Evolutionary conservation across 2,329 filamentous ascomycete genomes (phyloP), one percentile per base, ranked within the genome.

Genomic region (Pseudogymnoascus sp.): DNA sequence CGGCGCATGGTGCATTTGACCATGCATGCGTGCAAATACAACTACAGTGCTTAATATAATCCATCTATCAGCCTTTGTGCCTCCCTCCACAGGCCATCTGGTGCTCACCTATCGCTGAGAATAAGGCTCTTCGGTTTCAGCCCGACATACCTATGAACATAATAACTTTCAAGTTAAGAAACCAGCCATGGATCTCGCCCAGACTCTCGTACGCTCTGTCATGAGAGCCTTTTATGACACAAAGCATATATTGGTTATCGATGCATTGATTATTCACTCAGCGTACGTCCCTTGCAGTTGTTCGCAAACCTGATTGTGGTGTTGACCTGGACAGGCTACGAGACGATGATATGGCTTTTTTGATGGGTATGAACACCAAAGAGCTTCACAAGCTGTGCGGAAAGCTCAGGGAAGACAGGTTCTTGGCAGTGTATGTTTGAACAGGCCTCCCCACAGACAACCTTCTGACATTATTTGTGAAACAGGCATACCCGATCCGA

Each of bases 361-460:
- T 97, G 23, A 88, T 97, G 76, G 88, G 88, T 65, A 92, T 95
- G 77, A 93, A 96, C 73, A 87, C 87, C 41, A 97, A 99, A 73
- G 90, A 95, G 70, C 82, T 97, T 45, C 91, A 94, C 73, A 95
- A 93, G 74, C 84, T 96, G 30, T 93, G 91, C 74, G 92, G 89
- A 64, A 89, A 86, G 69, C 82, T 99, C 60, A 86, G 86, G 68
- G 92, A 96, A 73, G 91, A 95, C 72, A 88, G 93, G 61, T 86
- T 99, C 70, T 79, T 97, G 64, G 84, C 86, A 68, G 86, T 93
- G 84, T 93, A 86, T 67, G 83, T 41, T 60, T 60, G 33, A 38
- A 39, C 22, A 16, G 14, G 22, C 8, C 58, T 39, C 19, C 33
- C 30, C 11, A n/a, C 22, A 33, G 38, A 62, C 39, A n/a, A 23